These are phyloP conservation scores for Hypholoma fasciculare DNA, from an alignment of 768 basidiomycete species.

Conservation along the genomic window DNA sequence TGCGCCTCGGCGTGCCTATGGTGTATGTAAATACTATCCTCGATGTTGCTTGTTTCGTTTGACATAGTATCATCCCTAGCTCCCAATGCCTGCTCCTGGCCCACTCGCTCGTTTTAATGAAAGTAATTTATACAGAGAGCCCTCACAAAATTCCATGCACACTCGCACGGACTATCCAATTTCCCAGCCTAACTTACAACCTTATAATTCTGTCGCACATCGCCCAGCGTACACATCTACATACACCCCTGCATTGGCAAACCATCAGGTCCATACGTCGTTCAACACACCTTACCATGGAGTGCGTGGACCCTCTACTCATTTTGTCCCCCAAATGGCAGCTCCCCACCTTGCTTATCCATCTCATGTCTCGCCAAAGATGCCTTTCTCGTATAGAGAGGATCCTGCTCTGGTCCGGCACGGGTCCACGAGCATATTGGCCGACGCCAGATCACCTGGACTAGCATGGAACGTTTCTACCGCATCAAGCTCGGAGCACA, in stretches of 20 bases:
- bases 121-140: not conserved
- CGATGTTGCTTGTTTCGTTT: not conserved
- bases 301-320: not conserved
- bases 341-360: not conserved
- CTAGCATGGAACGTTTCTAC: constrained; percentile 28
- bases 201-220: not conserved
- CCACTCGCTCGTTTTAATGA: no score
- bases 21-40: constrained; percentile 4
- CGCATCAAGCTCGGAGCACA: constrained; percentile 15
- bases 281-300: constrained; percentile 1
- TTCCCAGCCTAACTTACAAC: not conserved
- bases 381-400: not conserved
- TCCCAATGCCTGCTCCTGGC: no score
- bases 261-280: not conserved
- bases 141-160: not conserved
- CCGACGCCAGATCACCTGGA: constrained; percentile 9
- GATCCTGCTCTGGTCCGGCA: constrained; percentile 8
- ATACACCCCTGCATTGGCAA: no score
- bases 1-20: not conserved
- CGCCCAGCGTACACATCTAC: not conserved
- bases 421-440: constrained; percentile 8
- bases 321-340: not conserved
- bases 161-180: not conserved
- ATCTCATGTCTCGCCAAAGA: not conserved
- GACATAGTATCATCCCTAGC: no score